Conservation (phyloP, 2,329 filamentous ascomycete species). For the Didymella glomerata region DNA sequence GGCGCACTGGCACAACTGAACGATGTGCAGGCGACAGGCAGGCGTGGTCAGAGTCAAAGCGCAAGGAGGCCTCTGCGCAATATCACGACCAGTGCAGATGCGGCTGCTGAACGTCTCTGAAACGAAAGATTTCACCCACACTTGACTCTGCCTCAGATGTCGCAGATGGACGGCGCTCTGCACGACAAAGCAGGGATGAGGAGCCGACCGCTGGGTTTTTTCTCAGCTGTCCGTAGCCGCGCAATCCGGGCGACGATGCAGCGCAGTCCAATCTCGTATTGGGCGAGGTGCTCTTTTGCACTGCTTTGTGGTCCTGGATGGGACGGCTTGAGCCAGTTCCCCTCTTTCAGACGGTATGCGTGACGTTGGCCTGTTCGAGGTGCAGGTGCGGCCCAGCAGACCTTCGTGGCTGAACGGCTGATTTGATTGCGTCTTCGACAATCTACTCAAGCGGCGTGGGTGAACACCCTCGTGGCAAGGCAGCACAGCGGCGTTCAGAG, state of each 20-base stretch:
- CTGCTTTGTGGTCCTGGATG: slow-evolving; percentile 13
- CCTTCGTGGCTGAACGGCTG: slow-evolving; percentile 11
- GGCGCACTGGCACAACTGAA: slow-evolving; percentile 18
- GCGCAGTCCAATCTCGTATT: slow-evolving; percentile 18
- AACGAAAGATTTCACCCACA: slow-evolving; percentile 18
- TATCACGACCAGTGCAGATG: slow-evolving; percentile 21
- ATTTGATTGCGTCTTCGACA: slow-evolving; percentile 6
- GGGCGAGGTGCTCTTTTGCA: slow-evolving; percentile 16
- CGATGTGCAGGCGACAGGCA: slow-evolving; percentile 23
- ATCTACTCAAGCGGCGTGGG: slow-evolving; percentile 2
- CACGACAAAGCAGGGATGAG: slow-evolving; percentile 15
- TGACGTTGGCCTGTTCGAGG: slow-evolving; percentile 9
- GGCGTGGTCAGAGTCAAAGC: slow-evolving; percentile 20
- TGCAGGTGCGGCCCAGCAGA: slow-evolving; percentile 13
- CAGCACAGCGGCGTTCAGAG: slow-evolving; percentile 6
- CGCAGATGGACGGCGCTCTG: slow-evolving; percentile 13
- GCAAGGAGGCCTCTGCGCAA: slow-evolving; percentile 22
- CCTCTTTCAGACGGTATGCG: slow-evolving; percentile 11
- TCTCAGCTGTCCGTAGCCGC: slow-evolving; percentile 23
- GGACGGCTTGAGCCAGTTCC: slow-evolving; percentile 17
- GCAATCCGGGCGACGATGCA: slow-evolving; percentile 19
- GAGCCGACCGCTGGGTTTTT: slow-evolving; percentile 21
- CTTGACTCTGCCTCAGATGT: slow-evolving; percentile 15
- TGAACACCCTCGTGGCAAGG: slow-evolving; percentile 17
- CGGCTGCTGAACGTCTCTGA: slow-evolving; percentile 17